Conservation (phyloP, 192 early-diverging fungal species). For the Coemansia sp. region DNA sequence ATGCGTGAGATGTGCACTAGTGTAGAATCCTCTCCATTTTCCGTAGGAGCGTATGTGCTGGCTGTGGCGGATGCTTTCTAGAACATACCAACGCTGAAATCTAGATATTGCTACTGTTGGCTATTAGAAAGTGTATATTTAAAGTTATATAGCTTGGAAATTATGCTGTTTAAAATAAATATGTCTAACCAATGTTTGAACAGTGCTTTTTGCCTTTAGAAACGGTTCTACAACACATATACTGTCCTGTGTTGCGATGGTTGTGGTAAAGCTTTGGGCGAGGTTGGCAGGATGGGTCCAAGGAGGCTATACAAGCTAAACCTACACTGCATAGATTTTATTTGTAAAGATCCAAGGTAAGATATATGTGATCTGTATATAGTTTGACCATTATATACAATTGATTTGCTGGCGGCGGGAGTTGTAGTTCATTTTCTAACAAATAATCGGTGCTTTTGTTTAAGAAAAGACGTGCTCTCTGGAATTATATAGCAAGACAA, state of each 20-base stretch:
- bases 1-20: no score
- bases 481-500: conserved; percentile 2
- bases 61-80: not conserved
- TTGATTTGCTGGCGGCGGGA: not conserved
- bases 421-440: not conserved
- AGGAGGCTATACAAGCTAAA: conserved; percentile 28
- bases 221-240: conserved; percentile 38
- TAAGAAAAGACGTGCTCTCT: not conserved
- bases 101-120: conserved; percentile 4
- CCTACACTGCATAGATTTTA: conserved; percentile 16
- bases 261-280: conserved; percentile 29
- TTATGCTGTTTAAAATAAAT: no score
- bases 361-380: conserved; percentile 1
- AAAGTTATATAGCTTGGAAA: not conserved
- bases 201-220: conserved; percentile 15
- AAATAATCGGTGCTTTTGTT: not conserved
- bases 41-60: not conserved
- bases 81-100: conserved; percentile 10
- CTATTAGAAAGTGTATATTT: conserved; percentile 15
- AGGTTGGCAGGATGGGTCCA: conserved; percentile 36
- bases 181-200: not conserved
- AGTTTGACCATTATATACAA: not conserved
- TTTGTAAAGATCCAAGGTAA: conserved; percentile 10
- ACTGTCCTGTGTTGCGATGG: conserved; percentile 24
- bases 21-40: not conserved